These are phyloP conservation scores for Vachellia pachyceras DNA, from an alignment of 306 rosid species.

Conservation along the genomic window DNA sequence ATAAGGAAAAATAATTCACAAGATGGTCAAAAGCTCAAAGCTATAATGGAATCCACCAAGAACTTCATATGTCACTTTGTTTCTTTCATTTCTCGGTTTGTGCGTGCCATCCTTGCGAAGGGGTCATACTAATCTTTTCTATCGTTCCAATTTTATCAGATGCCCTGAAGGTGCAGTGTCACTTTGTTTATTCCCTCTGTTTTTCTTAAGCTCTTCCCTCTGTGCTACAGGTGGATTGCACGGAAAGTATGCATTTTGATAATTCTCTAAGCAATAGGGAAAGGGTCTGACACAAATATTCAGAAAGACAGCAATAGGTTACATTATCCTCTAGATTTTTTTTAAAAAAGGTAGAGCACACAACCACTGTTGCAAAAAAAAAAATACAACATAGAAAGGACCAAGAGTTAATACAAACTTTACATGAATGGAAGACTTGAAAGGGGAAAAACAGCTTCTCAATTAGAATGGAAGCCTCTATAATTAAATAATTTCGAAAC, in stretches of 20 bases:
- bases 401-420: slow-evolving; percentile 44
- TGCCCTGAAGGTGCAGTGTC: no score
- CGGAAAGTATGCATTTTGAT: not conserved
- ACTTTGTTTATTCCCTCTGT: not conserved
- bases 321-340: not conserved
- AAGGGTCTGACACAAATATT: slow-evolving; percentile 20
- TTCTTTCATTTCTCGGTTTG: no score
- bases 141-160: no score
- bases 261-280: not conserved
- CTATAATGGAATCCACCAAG: not conserved
- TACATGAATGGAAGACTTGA: slow-evolving; percentile 58
- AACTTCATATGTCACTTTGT: not conserved
- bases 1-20: not conserved
- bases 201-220: not conserved
- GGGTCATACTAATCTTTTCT: no score
- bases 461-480: slow-evolving; percentile 70
- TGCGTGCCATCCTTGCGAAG: no score
- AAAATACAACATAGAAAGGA: slow-evolving; percentile 37
- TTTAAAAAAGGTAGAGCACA: slow-evolving; percentile 27
- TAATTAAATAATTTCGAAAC: slow-evolving; percentile 40
- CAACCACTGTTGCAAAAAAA: slow-evolving; percentile 29
- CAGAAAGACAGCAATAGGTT: not conserved
- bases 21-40: not conserved
- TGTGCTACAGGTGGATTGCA: slow-evolving; percentile 8
- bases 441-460: slow-evolving; percentile 60